phyloP scores from a whole-genome alignment of 83 land plant species.

The Picea abies region DNA sequence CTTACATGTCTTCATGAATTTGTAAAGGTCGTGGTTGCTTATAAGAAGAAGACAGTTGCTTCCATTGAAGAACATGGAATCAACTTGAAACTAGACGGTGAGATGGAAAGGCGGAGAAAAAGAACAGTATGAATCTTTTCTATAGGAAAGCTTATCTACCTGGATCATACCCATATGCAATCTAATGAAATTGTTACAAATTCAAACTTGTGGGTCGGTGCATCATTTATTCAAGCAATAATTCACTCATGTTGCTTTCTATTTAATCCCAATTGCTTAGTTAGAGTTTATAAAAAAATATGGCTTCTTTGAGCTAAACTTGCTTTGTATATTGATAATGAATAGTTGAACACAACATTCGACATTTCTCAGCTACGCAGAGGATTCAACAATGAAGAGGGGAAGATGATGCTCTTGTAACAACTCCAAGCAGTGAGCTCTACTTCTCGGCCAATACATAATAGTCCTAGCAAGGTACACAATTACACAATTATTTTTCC shows the following conservation, averaged over 20 bases:
- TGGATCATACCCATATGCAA: conserved; percentile 19
- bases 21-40: conserved; percentile 86
- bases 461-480: too few relatives aligned
- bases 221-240: conserved; percentile 75
- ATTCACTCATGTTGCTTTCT: neutral
- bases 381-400: conserved; percentile 66
- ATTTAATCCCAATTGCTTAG: neutral
- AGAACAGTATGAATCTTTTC: conserved; percentile 74
- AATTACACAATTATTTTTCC: too few relatives aligned
- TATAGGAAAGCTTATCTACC: conserved; percentile 66
- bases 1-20: conserved; percentile 52
- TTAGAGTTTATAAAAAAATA: neutral
- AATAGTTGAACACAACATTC: neutral
- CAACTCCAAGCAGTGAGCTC: too few relatives aligned
- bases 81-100: conserved; percentile 40
- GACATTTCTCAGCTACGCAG: conserved; percentile 40
- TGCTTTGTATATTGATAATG: neutral
- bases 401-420: conserved; percentile 40
- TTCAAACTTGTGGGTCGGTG: conserved; percentile 74
- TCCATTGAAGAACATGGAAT: conserved; percentile 23
- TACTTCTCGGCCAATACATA: too few relatives aligned
- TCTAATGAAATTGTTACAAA: conserved; percentile 18
- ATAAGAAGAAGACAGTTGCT: conserved; percentile 70
- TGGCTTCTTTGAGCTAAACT: neutral
- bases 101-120: conserved; percentile 83